These are phyloP conservation scores for Kalmusia sp. DNA, from an alignment of 2,329 filamentous ascomycete species.

Conservation along the genomic window DNA sequence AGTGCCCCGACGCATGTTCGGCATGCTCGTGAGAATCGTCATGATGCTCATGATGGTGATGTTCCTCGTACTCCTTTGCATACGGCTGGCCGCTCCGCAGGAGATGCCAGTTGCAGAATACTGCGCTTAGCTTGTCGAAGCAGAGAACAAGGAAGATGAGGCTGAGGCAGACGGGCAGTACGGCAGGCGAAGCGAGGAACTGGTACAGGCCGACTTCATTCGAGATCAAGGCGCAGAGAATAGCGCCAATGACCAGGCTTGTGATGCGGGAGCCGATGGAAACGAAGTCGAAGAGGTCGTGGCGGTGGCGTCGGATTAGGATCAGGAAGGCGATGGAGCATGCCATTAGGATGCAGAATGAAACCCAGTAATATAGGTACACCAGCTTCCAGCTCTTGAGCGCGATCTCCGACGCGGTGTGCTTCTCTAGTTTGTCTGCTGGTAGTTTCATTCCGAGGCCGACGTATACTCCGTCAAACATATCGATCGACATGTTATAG, in stretches of 20 bases:
- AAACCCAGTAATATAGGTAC: constrained; percentile 49
- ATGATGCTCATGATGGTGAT: constrained; percentile 30
- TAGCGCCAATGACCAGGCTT: constrained; percentile 32
- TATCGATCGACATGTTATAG: constrained; percentile 22
- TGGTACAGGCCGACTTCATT: constrained; percentile 26
- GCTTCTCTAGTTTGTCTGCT: constrained; percentile 31
- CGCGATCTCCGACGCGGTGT: constrained; percentile 33
- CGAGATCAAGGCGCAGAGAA: constrained; percentile 39
- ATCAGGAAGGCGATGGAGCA: constrained; percentile 47
- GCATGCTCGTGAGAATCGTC: constrained; percentile 21
- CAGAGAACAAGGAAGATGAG: constrained; percentile 43
- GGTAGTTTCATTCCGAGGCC: constrained; percentile 45
- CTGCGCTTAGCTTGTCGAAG: constrained; percentile 38
- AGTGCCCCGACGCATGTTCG: constrained; percentile 11
- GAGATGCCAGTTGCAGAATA: constrained; percentile 39
- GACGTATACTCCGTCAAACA: constrained; percentile 40
- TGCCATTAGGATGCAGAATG: constrained; percentile 45
- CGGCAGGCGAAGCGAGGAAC: constrained; percentile 39
- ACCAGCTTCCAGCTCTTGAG: constrained; percentile 38
- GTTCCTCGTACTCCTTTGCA: constrained; percentile 34
- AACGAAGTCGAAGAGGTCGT: constrained; percentile 49
- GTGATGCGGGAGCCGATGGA: constrained; percentile 41
- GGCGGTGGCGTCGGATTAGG: constrained; percentile 48
- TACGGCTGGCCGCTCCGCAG: constrained; percentile 39
- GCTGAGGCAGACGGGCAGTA: constrained; percentile 44